These are phyloP conservation scores for Debaryomyces hansenii DNA, from an alignment of 805 yeast genomes.

Conservation along the genomic window DNA sequence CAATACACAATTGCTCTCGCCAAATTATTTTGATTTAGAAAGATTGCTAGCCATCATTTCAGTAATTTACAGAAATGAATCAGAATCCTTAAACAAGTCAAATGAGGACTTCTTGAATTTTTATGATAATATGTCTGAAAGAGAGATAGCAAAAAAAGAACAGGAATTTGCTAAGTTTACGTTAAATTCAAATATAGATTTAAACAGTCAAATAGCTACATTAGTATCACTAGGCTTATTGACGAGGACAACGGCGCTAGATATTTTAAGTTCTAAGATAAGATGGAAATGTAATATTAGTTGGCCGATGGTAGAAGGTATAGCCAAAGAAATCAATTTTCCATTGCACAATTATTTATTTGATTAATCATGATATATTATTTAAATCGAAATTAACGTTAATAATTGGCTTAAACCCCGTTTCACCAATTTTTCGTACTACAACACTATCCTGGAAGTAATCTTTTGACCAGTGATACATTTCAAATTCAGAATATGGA, in stretches of 20 bases:
- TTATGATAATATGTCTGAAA: conserved; percentile 33
- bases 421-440: conserved; percentile 33
- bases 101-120: conserved; percentile 20
- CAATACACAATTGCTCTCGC: conserved; percentile 64
- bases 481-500: conserved; percentile 51
- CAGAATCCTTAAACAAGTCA: conserved; percentile 25
- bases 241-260: conserved; percentile 43
- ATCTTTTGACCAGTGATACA: conserved; percentile 52
- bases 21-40: conserved; percentile 75
- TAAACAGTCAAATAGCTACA: conserved; percentile 60
- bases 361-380: conserved; percentile 6
- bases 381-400: conserved; percentile 18
- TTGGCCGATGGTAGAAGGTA: conserved; percentile 60
- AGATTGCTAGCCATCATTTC: conserved; percentile 77
- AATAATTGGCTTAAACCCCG: conserved; percentile 23
- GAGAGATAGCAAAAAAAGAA: conserved; percentile 30
- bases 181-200: conserved; percentile 44
- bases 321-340: conserved; percentile 65
- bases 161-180: conserved; percentile 36
- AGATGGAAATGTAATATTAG: conserved; percentile 79
- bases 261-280: conserved; percentile 63
- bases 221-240: conserved; percentile 54
- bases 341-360: conserved; percentile 62
- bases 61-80: conserved; percentile 55
- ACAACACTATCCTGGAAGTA: conserved; percentile 50